phyloP scores from a whole-genome alignment of 2,329 filamentous ascomycete species.

The Sphaerulina vaccinii region DNA sequence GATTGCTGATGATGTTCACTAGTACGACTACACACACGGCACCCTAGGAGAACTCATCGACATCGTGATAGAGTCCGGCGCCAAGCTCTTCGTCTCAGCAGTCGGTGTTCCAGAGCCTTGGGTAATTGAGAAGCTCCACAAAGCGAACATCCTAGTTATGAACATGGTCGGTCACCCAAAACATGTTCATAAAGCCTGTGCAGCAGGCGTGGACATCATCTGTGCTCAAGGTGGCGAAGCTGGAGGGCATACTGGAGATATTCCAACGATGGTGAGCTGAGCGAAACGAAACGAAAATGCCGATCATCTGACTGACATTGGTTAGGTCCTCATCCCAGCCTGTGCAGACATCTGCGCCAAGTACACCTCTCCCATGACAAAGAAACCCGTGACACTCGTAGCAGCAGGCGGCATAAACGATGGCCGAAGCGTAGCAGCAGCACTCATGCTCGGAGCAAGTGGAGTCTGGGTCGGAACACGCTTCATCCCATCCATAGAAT shows the following conservation, averaged over 20 bases:
- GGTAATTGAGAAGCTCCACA: conserved; percentile 86
- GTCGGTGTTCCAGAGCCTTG: conserved; percentile 84
- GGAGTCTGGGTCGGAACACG: conserved; percentile 95
- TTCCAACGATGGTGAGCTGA: conserved; percentile 65
- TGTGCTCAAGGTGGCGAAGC: conserved; percentile 97
- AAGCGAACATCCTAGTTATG: conserved; percentile 86
- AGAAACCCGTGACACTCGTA: conserved; percentile 80
- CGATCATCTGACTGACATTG: neutral
- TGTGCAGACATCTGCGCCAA: conserved; percentile 78
- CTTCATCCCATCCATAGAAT: conserved; percentile 75
- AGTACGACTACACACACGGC: conserved; percentile 96
- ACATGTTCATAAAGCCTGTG: conserved; percentile 92
- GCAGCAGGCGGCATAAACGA: conserved; percentile 91
- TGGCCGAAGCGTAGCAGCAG: conserved; percentile 81
- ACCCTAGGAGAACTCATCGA: conserved; percentile 86
- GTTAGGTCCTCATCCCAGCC: conserved; percentile 74
- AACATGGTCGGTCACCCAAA: conserved; percentile 99
- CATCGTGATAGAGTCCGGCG: conserved; percentile 85
- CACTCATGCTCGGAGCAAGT: conserved; percentile 85
- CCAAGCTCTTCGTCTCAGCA: conserved; percentile 90
- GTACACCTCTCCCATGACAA: conserved; percentile 80
- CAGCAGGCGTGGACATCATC: conserved; percentile 88
- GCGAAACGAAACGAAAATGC: neutral
- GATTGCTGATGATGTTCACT: neutral
- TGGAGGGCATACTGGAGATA: conserved; percentile 73